Evolutionary conservation across 1,284 basidiomycete genomes (phyloP).

Genomic region (Sanguinoderma infundibulare): DNA sequence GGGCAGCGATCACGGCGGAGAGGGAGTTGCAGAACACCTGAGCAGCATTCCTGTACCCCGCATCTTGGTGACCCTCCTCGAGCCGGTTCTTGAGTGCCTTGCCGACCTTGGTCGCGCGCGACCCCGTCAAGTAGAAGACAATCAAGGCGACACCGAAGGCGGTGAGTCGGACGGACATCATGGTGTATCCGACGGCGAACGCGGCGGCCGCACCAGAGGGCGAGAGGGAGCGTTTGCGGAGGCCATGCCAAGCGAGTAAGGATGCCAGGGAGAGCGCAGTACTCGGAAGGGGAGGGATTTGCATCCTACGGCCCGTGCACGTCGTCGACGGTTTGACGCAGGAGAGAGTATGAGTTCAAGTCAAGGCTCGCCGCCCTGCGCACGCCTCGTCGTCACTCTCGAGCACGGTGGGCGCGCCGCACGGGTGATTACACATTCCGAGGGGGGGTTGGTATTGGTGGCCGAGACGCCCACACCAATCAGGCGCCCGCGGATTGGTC

Average conservation of each 20-base stretch:
- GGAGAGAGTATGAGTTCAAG: too few species aligned
- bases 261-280: constrained; percentile 40
- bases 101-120: constrained; percentile 85
- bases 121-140: constrained; percentile 83
- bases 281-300: neutral
- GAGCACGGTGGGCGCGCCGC: too few species aligned
- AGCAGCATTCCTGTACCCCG: constrained; percentile 72
- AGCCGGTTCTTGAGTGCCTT: constrained; percentile 72
- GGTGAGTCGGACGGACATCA: constrained; percentile 62
- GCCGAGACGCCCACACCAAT: too few species aligned
- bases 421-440: too few species aligned
- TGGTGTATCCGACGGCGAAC: constrained; percentile 71
- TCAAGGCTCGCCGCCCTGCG: too few species aligned
- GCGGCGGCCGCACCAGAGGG: constrained; percentile 77
- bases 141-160: constrained; percentile 79
- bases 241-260: constrained; percentile 53
- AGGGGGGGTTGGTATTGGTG: too few species aligned
- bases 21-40: constrained; percentile 86
- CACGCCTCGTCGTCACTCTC: too few species aligned
- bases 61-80: constrained; percentile 79
- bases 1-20: constrained; percentile 67
- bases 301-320: neutral
- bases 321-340: neutral
- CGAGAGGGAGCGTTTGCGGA: constrained; percentile 65
- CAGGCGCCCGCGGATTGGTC: too few species aligned